Base-by-base conservation (phyloP, 768 basidiomycete genomes). In the Pleurotus ostreatus region DNA sequence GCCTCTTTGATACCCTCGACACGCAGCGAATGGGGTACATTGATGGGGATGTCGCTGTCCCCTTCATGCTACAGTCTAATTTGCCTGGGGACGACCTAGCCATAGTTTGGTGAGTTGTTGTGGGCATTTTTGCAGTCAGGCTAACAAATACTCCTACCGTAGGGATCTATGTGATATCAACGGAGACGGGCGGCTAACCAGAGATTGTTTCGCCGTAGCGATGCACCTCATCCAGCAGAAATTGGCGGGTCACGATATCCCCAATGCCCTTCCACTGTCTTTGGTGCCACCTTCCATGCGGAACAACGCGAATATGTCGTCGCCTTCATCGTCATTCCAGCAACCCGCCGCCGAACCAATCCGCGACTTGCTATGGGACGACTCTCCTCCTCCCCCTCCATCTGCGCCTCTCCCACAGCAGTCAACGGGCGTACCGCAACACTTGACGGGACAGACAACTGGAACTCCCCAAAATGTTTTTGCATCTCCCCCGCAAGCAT, bases 131-230 rank as follows among this genome's bases (percentile, higher is more conserved):
- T 48, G 62, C 60, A 41, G 18, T 49, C 9, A 22, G 47, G 26
- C 5, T 44, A 20, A 20, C 49, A 11, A 26, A 48, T 18, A 3
- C 41, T 16, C 5, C 13, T 34, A 34, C 46, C 55, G 0, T 57
- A 98, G 95, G 96, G 97, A 99, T 69, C 81, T 99, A 16, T 80
- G 94, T 23, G 96, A 98, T 65, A 79, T 98, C 20, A 84, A 88
- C 59, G 88, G 88, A 51, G 89, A 96, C 56, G 97, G 97, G 1
- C 81, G 78, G 55, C 77, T 99, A 47, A 94, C 86, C 2, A 81
- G 86, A 52, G 95, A 98, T 48, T 92, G 94, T 12, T 98, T 99
- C 69, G 96, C 97, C 6, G 88, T 98, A 45, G 97, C 94, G 3
- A 84, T 95, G 84, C 83, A 96, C 71, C 80, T 99, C 37, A 98